Evolutionary conservation across 1,284 basidiomycete genomes (phyloP).

Genomic region (Exobasidium cylindrosporum): DNA sequence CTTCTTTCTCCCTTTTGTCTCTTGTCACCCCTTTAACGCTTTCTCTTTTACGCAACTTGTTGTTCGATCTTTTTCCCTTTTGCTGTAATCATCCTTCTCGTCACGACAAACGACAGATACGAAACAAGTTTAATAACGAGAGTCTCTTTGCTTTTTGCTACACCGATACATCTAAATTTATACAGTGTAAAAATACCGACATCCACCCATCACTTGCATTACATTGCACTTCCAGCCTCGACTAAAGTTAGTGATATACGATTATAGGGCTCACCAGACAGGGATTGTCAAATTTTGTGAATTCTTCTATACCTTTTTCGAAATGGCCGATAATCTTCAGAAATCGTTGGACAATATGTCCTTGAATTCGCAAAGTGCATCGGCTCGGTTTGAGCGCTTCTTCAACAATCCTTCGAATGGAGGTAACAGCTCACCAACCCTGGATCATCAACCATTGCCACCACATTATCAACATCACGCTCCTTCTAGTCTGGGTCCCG

Average conservation of each 20-base stretch:
- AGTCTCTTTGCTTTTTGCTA: no score
- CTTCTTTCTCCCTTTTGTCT: no score
- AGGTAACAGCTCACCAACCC: conserved; percentile 13
- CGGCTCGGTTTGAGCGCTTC: conserved; percentile 47
- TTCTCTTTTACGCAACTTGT: no score
- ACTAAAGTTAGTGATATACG: no score
- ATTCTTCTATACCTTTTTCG: background rate
- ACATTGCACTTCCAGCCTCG: no score
- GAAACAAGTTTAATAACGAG: background rate
- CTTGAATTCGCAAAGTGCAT: conserved; percentile 29
- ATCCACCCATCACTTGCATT: no score
- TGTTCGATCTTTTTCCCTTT: conserved; percentile 5
- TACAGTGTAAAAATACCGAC: no score
- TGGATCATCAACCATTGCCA: background rate
- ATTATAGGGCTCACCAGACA: no score
- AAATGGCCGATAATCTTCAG: conserved; percentile 8
- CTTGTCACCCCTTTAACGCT: no score
- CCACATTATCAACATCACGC: conserved; percentile 15
- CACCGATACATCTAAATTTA: no score
- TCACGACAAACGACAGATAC: conserved; percentile 16
- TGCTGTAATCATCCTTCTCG: conserved; percentile 5
- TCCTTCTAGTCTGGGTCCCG: conserved; percentile 25
- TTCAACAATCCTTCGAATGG: conserved; percentile 21
- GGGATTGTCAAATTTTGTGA: no score
- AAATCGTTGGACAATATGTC: conserved; percentile 6